Percentiles rank a stretch among this genome's conserved stretches.
Evolutionary conservation across 2,329 filamentous ascomycete species (phyloP).

Genomic region (Fusarium nygamai): DNA sequence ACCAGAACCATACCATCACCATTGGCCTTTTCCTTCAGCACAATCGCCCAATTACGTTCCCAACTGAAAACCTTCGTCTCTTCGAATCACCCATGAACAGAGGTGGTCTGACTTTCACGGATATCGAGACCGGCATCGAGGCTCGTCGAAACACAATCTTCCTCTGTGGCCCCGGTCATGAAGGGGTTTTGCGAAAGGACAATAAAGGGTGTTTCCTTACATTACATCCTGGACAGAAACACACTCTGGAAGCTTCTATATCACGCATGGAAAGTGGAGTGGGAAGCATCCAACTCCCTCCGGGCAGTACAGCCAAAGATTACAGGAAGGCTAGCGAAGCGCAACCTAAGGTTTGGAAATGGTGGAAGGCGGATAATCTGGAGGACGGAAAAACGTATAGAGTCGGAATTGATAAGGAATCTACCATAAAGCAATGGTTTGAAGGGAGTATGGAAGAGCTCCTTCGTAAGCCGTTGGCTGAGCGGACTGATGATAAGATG

Average conservation of each 20-base stretch:
- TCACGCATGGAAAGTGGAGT: background rate
- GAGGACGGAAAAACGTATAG: background rate
- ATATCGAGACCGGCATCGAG: background rate
- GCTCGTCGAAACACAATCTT: background rate
- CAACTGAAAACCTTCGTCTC: fast-evolving
- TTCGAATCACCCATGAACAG: background rate
- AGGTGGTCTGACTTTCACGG: background rate
- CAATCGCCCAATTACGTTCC: background rate
- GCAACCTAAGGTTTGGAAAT: background rate
- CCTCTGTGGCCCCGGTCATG: fast-evolving
- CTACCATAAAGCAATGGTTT: background rate
- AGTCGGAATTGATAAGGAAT: background rate
- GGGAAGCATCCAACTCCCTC: fast-evolving
- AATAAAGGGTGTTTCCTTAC: background rate
- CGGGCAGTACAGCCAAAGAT: background rate
- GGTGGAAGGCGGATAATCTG: background rate
- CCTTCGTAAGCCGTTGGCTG: background rate
- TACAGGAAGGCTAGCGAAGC: background rate
- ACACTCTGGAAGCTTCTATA: background rate
- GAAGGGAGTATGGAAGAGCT: background rate
- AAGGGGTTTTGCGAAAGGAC: background rate
- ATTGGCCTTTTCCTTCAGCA: background rate
- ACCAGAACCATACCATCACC: fast-evolving
- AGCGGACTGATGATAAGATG: background rate
- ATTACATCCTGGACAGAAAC: background rate